Percentiles rank a stretch among this genome's conserved stretches.
Conservation (phyloP, 768 basidiomycete species). For the Russula ochroleuca region DNA sequence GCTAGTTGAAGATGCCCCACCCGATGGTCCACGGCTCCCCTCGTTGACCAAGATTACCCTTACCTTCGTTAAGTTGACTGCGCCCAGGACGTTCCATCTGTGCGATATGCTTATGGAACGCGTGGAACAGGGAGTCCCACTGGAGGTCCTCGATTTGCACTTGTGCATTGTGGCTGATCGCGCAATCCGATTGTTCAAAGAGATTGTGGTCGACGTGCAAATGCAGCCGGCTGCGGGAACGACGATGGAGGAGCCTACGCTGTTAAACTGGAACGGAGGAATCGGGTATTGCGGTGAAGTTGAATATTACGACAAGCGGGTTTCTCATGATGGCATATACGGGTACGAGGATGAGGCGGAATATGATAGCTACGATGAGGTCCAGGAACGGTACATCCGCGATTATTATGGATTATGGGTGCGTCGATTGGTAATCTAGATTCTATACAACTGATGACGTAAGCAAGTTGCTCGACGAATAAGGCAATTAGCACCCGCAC, state of each 20-base stretch:
- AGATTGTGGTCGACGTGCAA: slow-evolving; percentile 9
- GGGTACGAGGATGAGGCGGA: background rate
- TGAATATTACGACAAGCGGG: background rate
- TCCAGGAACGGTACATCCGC: too few species aligned
- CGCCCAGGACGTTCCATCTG: background rate
- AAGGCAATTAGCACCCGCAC: background rate
- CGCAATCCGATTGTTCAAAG: background rate
- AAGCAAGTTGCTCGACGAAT: background rate
- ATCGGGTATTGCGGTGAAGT: too few species aligned
- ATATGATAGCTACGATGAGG: too few species aligned
- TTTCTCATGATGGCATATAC: background rate
- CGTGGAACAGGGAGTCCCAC: background rate
- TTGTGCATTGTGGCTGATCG: background rate
- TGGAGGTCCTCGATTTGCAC: slow-evolving; percentile 6
- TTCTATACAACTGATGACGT: too few species aligned
- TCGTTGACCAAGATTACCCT: slow-evolving; percentile 1
- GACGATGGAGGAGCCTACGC: too few species aligned
- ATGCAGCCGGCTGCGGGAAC: background rate
- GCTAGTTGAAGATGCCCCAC: background rate
- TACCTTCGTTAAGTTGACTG: background rate
- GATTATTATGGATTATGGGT: too few species aligned
- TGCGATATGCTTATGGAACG: slow-evolving; percentile 1
- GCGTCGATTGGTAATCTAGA: too few species aligned
- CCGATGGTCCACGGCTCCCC: background rate
- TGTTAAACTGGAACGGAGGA: too few species aligned